A percentile compares a stretch with the other conserved stretches of the same genome.
Evolutionary conservation across 371 early-diverging fungal genomes (phyloP).

Genomic region (Batrachochytrium dendrobatidis): DNA sequence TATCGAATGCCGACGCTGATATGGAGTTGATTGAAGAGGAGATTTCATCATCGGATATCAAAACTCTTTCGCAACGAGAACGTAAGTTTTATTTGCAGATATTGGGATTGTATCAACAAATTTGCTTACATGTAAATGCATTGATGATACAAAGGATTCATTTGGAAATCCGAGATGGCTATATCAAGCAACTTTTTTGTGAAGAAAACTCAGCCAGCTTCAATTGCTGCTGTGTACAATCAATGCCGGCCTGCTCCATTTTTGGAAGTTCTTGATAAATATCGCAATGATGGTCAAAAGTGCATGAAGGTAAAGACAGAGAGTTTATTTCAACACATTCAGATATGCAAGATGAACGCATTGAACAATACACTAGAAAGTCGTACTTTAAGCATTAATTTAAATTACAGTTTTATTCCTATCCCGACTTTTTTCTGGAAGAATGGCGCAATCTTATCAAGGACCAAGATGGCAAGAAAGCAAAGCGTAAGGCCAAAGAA

Average conservation of each 20-base stretch:
- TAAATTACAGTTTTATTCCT: constrained; percentile 28
- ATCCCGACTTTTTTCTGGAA: constrained; percentile 45
- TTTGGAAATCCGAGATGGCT: constrained; percentile 12
- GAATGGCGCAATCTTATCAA: constrained; percentile 34
- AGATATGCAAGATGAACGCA: background rate
- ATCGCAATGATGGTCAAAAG: constrained; percentile 29
- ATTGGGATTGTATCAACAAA: background rate
- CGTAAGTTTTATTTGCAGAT: background rate
- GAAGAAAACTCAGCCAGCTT: constrained; percentile 18
- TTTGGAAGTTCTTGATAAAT: constrained; percentile 30
- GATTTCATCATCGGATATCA: background rate
- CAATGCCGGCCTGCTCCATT: constrained; percentile 27
- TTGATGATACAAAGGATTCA: background rate
- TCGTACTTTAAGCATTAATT: background rate
- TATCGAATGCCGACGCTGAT: background rate
- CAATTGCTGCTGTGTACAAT: constrained; percentile 20
- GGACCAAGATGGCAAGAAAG: constrained; percentile 32
- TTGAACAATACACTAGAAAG: too few species aligned
- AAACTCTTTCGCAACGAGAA: background rate
- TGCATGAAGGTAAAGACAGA: constrained; percentile 28
- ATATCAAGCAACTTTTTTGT: constrained; percentile 29
- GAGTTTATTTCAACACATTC: background rate
- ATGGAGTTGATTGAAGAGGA: background rate
- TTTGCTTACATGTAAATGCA: background rate
- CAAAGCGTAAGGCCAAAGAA: constrained; percentile 18